Evolutionary conservation across 352 stramenopile genomes (phyloP), one percentile per base, ranked within the genome.

Genomic region (Plasmopara viticola): DNA sequence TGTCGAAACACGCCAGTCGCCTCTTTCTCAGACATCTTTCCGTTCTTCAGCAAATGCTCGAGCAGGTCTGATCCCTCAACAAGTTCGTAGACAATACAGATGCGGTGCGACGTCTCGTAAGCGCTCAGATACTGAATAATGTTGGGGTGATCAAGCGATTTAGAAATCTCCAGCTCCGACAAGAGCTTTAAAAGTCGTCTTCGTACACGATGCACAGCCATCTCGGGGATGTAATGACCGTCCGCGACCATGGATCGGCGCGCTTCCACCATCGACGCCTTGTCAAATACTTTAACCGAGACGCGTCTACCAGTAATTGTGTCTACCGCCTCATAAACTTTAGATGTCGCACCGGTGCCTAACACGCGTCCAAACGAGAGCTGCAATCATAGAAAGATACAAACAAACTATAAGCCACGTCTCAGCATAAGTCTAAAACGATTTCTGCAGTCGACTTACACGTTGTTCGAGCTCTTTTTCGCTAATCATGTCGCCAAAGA

Each of bases 241-340:
- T 89, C 74, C 0, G 78, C 79, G 6, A 76, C 74, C 71, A 93
- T 93, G 18, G 82, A 93, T 35, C 80, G 63, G 7, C 82, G 74
- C 49, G 76, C 68, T 35, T 88, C 82, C 42, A 93, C 73, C 79
- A 93, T 86, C 35, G 72, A 49, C 9, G 74, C 79, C 65, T 93
- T 93, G 66, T 90, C 78, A 51, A 93, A 93, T 2, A 89, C 78
- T 50, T 93, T 93, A 30, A 93, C 66, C 0, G 82, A 84, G 5
- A 93, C 77, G 30, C 71, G 54, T 8, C 67, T 17, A 7, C 72
- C 73, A 4, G 74, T 76, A 3, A 12, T 31, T 5, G 70, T 72
- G 45, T 90, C 73, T 34, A 85, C 56, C 0, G 79, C 82, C 20
- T 74, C 76, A 30, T 77, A 90, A 33, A 93, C 82, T 51, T 85